Conservation (phyloP, 768 basidiomycete genomes). For the Pleurotus giganteus region DNA sequence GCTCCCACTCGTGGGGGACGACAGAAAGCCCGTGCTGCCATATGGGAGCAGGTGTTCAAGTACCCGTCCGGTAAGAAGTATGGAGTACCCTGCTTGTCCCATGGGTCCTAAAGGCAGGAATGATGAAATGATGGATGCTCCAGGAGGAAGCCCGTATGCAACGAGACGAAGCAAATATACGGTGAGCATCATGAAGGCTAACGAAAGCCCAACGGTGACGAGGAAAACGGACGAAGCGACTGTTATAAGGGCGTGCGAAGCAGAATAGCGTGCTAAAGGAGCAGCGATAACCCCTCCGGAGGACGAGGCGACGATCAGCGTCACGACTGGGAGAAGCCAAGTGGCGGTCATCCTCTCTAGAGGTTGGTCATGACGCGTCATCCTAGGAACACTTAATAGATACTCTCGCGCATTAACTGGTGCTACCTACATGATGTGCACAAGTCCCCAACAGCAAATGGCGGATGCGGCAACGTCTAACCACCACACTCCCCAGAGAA, state of each 20-base stretch:
- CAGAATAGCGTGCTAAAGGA: slow-evolving; percentile 44
- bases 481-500: slow-evolving; percentile 13
- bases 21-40: neutral
- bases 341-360: slow-evolving; percentile 53
- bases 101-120: slow-evolving; percentile 78
- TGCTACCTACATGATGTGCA: slow-evolving; percentile 63
- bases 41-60: slow-evolving; percentile 35
- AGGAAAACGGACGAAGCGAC: slow-evolving; percentile 51
- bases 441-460: slow-evolving; percentile 56
- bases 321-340: slow-evolving; percentile 79
- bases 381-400: slow-evolving; percentile 32
- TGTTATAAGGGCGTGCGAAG: slow-evolving; percentile 52
- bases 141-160: slow-evolving; percentile 50
- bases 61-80: slow-evolving; percentile 54
- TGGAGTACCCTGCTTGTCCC: slow-evolving; percentile 62
- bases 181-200: slow-evolving; percentile 67
- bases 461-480: slow-evolving; percentile 5
- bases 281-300: slow-evolving; percentile 59
- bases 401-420: neutral
- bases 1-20: slow-evolving; percentile 24
- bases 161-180: slow-evolving; percentile 62
- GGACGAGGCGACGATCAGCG: slow-evolving; percentile 69
- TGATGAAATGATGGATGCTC: slow-evolving; percentile 47
- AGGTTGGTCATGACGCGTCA: slow-evolving; percentile 54
- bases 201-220: slow-evolving; percentile 51